phyloP scores from a whole-genome alignment of 441 rosid species.

The Brassica hybrid region DNA sequence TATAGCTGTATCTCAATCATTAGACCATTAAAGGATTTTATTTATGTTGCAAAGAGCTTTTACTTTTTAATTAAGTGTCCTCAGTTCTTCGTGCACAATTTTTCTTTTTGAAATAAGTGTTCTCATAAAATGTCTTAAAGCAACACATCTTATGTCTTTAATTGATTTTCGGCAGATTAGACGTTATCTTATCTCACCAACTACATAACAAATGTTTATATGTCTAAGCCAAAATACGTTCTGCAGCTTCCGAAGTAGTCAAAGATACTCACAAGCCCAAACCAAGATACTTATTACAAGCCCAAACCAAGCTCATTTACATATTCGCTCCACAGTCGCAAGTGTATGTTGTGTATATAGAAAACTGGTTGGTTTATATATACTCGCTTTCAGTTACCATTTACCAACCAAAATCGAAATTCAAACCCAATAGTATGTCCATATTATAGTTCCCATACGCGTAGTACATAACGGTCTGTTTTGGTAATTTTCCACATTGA shows the following conservation, averaged over 20 bases:
- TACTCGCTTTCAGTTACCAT: neutral
- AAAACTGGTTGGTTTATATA: neutral
- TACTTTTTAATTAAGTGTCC: neutral
- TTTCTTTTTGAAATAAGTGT: neutral
- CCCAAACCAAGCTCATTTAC: neutral
- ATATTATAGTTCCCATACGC: neutral
- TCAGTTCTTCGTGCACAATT: neutral
- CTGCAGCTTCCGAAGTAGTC: slow-evolving; percentile 1
- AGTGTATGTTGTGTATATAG: neutral
- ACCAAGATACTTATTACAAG: neutral
- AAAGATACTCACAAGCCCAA: neutral
- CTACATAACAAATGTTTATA: slow-evolving; percentile 5
- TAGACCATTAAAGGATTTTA: neutral
- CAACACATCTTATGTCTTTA: neutral
- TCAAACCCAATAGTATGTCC: neutral
- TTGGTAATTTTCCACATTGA: neutral
- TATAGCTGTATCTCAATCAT: neutral
- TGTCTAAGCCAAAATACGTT: neutral
- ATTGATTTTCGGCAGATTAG: neutral
- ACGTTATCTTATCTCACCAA: slow-evolving; percentile 12
- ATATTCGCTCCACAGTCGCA: neutral
- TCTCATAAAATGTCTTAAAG: neutral
- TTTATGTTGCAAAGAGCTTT: neutral
- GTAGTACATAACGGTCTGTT: neutral
- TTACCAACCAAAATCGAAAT: neutral